Conservation (phyloP, 2,329 filamentous ascomycete genomes). For the Truncatella angustata region DNA sequence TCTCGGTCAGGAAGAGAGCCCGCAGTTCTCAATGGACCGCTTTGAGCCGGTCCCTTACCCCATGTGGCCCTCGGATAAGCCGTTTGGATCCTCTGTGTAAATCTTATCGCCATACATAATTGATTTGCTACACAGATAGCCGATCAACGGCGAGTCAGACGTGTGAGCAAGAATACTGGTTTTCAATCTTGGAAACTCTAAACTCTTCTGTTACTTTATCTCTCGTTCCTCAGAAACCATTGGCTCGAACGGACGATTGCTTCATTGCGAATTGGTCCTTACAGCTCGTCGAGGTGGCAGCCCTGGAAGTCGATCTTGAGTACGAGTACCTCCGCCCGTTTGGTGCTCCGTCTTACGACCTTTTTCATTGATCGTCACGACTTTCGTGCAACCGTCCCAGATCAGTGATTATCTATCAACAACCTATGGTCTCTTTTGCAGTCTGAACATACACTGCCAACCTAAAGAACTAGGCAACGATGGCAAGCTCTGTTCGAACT, state of each 20-base stretch:
- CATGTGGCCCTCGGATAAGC: neutral
- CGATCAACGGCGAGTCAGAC: slow-evolving; percentile 8
- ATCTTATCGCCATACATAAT: slow-evolving; percentile 5
- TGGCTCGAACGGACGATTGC: neutral
- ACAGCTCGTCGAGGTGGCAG: neutral
- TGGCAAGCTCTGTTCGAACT: slow-evolving; percentile 24
- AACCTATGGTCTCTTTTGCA: too few species aligned
- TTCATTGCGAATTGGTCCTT: too few species aligned
- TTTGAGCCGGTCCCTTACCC: neutral
- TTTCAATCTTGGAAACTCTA: too few species aligned
- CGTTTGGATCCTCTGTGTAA: neutral
- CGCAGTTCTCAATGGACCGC: neutral
- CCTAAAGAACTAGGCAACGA: slow-evolving; percentile 11
- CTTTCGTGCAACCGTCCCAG: neutral
- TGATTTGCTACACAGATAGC: neutral
- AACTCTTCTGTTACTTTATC: too few species aligned
- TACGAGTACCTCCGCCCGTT: neutral
- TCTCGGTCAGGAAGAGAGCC: too few species aligned
- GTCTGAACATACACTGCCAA: too few species aligned
- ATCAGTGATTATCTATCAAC: too few species aligned
- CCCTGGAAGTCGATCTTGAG: neutral
- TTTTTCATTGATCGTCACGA: too few species aligned
- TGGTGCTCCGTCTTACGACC: neutral
- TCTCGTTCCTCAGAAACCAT: neutral
- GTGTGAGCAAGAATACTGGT: neutral